Evolutionary conservation across 1,139 yeast genomes (phyloP), one percentile per base, ranked within the genome.

Genomic region (Candida dubliniensis): DNA sequence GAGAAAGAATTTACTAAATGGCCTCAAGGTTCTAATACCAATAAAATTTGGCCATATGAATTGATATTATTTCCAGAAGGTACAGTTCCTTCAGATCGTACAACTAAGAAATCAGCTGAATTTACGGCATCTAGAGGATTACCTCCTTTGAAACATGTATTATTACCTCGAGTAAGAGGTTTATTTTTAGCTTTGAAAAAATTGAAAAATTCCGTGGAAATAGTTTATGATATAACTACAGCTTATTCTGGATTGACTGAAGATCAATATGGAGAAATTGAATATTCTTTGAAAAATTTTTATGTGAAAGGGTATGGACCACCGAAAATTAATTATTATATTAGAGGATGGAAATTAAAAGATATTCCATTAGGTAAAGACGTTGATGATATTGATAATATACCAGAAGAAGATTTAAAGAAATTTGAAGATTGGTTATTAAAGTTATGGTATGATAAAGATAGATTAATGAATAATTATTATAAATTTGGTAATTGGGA

Each of bases 61-160:
- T 60, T 93, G 43, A 65, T 91, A 25, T 63, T 93, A 30, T 93
- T 85, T 64, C 99, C 99, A 1, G 99, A 93, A 63, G 99, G 99
- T 2, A 93, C 99, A 0, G 95, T 90, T 43, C 69, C 87, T 47
- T 83, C 95, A 32, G 71, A 71, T 10, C 76, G 79, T 51, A 89
- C 96, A 3, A 74, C 79, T 40, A 67, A 58, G 7, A 78, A 79
- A 47, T 81, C 91, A 2, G 70, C 69, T 12, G 72, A 63, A 12
- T 93, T 69, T 63, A 85, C 87, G 25, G 66, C 64, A 9, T 77
- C 82, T 50, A 64, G 73, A 35, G 74, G 75, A 15, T 62, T 66
- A 41, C 76, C 77, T 1, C 61, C 58, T 6, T 76, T 87, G 48
- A 71, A 74, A 38, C 82, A 89, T 61, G 80, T 87, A 10, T 70